A percentile compares a stretch with the other conserved stretches of the same genome.
Evolutionary conservation across 73 alveolate genomes (phyloP).

Genomic region (Tetrahymena borealis): DNA sequence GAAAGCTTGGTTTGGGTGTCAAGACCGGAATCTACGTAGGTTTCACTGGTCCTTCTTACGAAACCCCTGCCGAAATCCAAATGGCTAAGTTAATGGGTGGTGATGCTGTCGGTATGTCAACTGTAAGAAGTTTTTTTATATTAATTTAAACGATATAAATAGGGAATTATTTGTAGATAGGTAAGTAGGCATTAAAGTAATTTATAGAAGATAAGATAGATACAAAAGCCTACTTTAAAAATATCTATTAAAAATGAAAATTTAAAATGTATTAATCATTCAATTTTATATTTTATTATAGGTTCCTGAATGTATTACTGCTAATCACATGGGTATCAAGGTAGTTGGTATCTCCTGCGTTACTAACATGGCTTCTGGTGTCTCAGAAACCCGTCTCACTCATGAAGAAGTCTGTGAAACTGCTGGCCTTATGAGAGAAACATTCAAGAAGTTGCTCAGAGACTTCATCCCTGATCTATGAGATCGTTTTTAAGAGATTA

Average conservation of each 20-base stretch:
- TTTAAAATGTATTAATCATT: not conserved
- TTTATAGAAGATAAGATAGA: not conserved
- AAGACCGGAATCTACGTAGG: conserved; percentile 10
- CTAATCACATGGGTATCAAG: not conserved
- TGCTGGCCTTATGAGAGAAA: not conserved
- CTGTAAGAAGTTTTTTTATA: not conserved
- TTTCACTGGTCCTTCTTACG: conserved; percentile 20
- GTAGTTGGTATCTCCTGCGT: not conserved
- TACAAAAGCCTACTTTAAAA: not conserved
- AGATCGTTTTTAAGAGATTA: not conserved
- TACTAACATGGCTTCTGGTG: not conserved
- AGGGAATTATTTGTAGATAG: no score
- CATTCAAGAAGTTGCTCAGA: not conserved
- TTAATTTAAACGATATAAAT: not conserved
- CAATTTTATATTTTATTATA: not conserved
- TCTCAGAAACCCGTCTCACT: not conserved
- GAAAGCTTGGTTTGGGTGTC: not conserved
- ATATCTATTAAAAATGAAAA: not conserved
- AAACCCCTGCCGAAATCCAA: conserved; percentile 13
- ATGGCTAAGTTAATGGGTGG: conserved; percentile 3
- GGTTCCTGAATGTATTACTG: not conserved
- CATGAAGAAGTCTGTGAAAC: not conserved
- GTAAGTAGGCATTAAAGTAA: not conserved
- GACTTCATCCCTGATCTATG: not conserved
- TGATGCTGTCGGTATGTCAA: conserved; percentile 24